Evolutionary conservation across 805 yeast genomes (phyloP), one percentile per base, ranked within the genome.

Genomic region (Maudiozyma saulgeensis): DNA sequence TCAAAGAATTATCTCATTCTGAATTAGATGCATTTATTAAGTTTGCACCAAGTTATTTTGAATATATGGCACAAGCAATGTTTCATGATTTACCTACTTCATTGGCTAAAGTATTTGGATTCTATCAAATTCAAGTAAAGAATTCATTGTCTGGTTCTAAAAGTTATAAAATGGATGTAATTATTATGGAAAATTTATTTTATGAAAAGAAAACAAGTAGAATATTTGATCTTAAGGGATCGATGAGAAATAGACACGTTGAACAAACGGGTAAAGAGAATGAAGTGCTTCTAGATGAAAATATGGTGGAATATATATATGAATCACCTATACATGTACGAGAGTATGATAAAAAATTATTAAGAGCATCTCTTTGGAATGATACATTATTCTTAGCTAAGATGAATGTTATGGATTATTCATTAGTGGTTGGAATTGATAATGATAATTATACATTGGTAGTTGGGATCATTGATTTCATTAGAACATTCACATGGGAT

Each of bases 341-440:
- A 51, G 97, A 91, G 59, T 90, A 89, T 58, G 91, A 89, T 62
- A 93, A 93, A 62, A 82, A 86, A 57, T 68, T 89, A 38, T 66
- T 93, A 45, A 71, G 96, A 44, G 91, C 96, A 0, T 90, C 96
- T 0, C 68, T 93, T 28, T 93, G 95, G 84, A 93, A 95, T 61
- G 99, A 93, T 60, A 93, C 98, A 0, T 71, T 93, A 15, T 95
- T 93, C 63, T 70, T 93, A 48, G 89, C 96, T 3, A 93, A 95
- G 60, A 87, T 93, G 96, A 95, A 93, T 62, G 98, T 93, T 6
- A 93, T 93, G 99, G 99, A 93, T 66, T 93, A 93, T 62, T 91
- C 98, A 0, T 72, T 93, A 54, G 96, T 93, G 9, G 83, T 93
- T 51, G 99, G 98, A 0, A 87, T 93, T 40, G 96, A 93, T 62